Evolutionary conservation across 2,329 filamentous ascomycete species (phyloP), one percentile per base, ranked within the genome.

Genomic region (Colletotrichum agaves): DNA sequence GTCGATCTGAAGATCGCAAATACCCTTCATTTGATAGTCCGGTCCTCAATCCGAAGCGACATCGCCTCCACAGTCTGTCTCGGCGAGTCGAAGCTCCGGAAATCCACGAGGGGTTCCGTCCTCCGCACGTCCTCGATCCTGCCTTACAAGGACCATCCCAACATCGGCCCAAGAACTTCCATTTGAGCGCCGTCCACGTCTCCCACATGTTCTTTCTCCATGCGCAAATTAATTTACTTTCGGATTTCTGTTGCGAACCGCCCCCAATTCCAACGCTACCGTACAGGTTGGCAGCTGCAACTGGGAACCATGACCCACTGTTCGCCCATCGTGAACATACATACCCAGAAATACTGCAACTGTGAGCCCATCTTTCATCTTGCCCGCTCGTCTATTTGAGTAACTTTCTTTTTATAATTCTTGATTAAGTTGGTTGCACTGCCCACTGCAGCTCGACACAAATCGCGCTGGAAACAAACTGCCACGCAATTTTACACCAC

Each of bases 1-100:
- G 44, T 63, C 19, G 63, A 67, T 67, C 59, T 27, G 63, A 21
- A 63, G 59, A 63, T 63, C 44, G n/a, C 55, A 19, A 46, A 33
- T 19, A 21, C 11, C 19, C 27, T 46, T 19, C 44, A 11, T 58
- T 27, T 19, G 19, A 44, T 7, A 52, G 13, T 23, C 21, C 13
- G 15, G 47, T 3, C 35, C 39, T 35, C 37, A 44, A 35, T 39
- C n/a, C 23, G 47, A 62, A 27, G 47, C 41, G 11, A 46, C 33
- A 19, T 17, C 39, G 4, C 33, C 50, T 63, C 50, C 31, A 41
- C 43, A 37, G 21, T 27, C n/a, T 15, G 31, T 61, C 50, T 58
- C 35, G 44, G 63, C 59, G 35, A 23, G 39, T 57, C 50, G 21
- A 31, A 17, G 13, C 52, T 39, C 37, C 43, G 37, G 43, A 11